phyloP scores from a whole-genome alignment of 2,329 filamentous ascomycete genomes.

The Colletotrichum somersetense region DNA sequence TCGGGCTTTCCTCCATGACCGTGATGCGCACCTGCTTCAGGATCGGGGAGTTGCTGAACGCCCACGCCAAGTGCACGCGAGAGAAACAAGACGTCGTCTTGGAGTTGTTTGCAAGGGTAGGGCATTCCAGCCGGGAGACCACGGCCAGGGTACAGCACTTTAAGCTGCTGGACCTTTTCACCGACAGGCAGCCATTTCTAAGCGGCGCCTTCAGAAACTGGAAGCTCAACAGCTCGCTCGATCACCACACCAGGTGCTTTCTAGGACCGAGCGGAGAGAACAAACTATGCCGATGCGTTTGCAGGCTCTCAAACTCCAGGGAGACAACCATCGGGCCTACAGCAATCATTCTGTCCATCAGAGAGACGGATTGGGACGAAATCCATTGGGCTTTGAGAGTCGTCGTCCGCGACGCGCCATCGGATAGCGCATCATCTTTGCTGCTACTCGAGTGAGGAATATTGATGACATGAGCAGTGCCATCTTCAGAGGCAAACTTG shows the following conservation, averaged over 20 bases:
- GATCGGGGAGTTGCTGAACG: slow-evolving; percentile 69
- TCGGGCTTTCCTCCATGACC: slow-evolving; percentile 61
- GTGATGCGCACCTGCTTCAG: slow-evolving; percentile 73
- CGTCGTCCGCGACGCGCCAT: slow-evolving; percentile 20
- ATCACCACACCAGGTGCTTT: slow-evolving; percentile 19
- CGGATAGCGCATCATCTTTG: background rate
- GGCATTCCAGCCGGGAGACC: slow-evolving; percentile 67
- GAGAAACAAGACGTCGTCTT: slow-evolving; percentile 60
- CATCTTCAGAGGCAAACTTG: background rate
- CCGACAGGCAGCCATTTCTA: slow-evolving; percentile 65
- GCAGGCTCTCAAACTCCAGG: slow-evolving; percentile 17
- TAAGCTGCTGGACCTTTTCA: slow-evolving; percentile 73
- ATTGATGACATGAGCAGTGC: background rate
- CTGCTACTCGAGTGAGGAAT: background rate
- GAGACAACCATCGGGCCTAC: slow-evolving; percentile 20
- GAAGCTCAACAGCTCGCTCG: slow-evolving; percentile 18
- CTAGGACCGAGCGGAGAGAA: slow-evolving; percentile 9
- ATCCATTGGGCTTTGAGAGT: slow-evolving; percentile 23
- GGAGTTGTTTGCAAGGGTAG: slow-evolving; percentile 74
- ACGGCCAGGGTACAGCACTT: slow-evolving; percentile 68
- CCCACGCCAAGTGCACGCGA: slow-evolving; percentile 52
- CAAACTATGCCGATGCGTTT: slow-evolving; percentile 39
- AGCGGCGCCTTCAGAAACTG: slow-evolving; percentile 24
- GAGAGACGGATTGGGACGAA: slow-evolving; percentile 39
- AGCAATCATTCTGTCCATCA: slow-evolving; percentile 32